These are phyloP conservation scores for Maudiozyma turicensis DNA, from an alignment of 805 yeast species.

Conservation along the genomic window DNA sequence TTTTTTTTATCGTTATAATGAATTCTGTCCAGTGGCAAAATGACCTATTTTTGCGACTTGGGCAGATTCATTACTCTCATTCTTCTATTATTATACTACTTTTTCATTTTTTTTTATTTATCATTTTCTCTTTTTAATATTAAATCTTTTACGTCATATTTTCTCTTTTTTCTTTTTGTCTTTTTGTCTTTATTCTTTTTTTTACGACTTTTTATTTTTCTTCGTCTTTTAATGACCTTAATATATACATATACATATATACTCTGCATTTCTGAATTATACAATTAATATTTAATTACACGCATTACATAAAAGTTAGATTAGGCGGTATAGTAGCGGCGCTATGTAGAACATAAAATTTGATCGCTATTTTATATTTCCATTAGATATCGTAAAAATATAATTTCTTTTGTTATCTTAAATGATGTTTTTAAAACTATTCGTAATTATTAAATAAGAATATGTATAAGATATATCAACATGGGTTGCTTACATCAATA, in stretches of 20 bases:
- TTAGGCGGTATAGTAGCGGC: too few species aligned
- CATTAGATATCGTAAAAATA: too few species aligned
- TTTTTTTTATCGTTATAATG: conserved; percentile 1
- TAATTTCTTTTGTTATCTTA: too few species aligned
- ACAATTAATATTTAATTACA: too few species aligned
- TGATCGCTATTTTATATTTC: too few species aligned
- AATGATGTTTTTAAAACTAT: too few species aligned
- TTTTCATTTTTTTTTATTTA: conserved; percentile 2
- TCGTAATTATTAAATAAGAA: too few species aligned
- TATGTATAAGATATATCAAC: too few species aligned
- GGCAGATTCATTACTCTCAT: neutral
- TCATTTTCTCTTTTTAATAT: conserved; percentile 6
- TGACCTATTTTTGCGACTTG: neutral
- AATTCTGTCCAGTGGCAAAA: neutral
- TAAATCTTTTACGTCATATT: conserved; percentile 3
- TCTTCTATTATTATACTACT: conserved; percentile 2
- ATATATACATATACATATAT: neutral
- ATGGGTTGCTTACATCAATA: too few species aligned
- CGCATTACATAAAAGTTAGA: too few species aligned
- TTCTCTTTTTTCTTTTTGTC: neutral
- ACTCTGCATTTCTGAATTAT: neutral
- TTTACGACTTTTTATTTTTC: neutral
- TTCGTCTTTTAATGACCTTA: neutral
- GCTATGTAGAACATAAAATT: too few species aligned
- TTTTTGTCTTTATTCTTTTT: neutral